These are phyloP conservation scores for Amphicarpaea edgeworthii DNA, from an alignment of 306 rosid genomes.

Conservation along the genomic window DNA sequence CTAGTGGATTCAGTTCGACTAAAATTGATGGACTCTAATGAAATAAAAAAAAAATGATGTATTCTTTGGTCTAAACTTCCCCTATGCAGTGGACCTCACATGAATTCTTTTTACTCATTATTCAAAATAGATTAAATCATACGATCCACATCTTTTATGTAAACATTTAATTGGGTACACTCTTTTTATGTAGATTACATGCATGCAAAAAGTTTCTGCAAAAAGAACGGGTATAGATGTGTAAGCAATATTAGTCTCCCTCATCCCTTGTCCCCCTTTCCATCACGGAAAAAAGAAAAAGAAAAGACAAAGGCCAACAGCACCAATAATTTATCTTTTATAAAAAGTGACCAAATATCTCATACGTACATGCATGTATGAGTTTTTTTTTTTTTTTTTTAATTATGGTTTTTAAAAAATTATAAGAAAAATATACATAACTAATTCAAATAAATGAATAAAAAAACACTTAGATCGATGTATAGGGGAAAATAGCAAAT, in stretches of 20 bases:
- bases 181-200: background rate
- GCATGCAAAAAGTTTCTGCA: background rate
- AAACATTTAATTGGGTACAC: background rate
- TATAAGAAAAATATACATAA: too few species aligned
- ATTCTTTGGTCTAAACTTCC: conserved; percentile 5
- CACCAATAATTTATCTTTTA: background rate
- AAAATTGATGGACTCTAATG: conserved; percentile 8
- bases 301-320: background rate
- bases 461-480: too few species aligned
- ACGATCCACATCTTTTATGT: conserved; percentile 16
- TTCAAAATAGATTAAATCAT: conserved; percentile 6
- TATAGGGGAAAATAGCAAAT: too few species aligned
- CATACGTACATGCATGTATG: too few species aligned
- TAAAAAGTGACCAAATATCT: background rate
- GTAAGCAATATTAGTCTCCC: background rate
- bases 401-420: too few species aligned
- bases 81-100: conserved; percentile 9
- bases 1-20: conserved; percentile 14
- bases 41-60: background rate
- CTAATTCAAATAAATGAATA: too few species aligned
- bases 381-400: too few species aligned
- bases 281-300: background rate
- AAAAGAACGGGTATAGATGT: conserved; percentile 1
- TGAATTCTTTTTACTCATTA: conserved; percentile 9
- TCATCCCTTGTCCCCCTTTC: background rate